Conservation (phyloP, 177 flowering plant species). For the Viscum album region DNA sequence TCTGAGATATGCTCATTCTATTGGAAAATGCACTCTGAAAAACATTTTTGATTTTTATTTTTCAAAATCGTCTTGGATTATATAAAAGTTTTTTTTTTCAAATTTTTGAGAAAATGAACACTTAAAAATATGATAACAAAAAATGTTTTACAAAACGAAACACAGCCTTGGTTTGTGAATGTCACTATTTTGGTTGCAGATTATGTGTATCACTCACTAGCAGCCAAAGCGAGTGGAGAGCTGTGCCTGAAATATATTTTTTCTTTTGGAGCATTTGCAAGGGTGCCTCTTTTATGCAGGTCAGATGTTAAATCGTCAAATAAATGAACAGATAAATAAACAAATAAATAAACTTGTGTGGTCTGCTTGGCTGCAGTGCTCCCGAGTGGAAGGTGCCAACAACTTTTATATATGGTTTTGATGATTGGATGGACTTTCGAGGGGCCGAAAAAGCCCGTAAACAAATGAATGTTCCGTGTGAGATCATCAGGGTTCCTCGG, state of each 20-base stretch:
- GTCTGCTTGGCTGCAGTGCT: constrained; percentile 58
- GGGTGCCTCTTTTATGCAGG: constrained; percentile 76
- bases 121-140: no score
- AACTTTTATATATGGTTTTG: constrained; percentile 71
- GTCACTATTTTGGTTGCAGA: constrained; percentile 27
- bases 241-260: constrained; percentile 83
- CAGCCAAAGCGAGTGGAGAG: constrained; percentile 96
- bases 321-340: no score
- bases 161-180: not conserved
- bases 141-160: no score
- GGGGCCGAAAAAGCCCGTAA: constrained; percentile 85
- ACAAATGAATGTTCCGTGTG: constrained; percentile 84
- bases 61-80: no score
- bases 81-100: no score
- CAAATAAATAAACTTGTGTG: no score
- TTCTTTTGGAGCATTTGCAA: constrained; percentile 88
- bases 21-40: not conserved
- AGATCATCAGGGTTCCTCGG: constrained; percentile 85
- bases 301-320: no score
- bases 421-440: constrained; percentile 89
- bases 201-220: constrained; percentile 78
- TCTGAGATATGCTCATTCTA: not conserved
- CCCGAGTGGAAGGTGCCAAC: constrained; percentile 96
- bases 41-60: no score
- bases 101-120: no score